Evolutionary conservation across 2,329 filamentous ascomycete genomes (phyloP).

Genomic region (Furcasterigmium furcatum): DNA sequence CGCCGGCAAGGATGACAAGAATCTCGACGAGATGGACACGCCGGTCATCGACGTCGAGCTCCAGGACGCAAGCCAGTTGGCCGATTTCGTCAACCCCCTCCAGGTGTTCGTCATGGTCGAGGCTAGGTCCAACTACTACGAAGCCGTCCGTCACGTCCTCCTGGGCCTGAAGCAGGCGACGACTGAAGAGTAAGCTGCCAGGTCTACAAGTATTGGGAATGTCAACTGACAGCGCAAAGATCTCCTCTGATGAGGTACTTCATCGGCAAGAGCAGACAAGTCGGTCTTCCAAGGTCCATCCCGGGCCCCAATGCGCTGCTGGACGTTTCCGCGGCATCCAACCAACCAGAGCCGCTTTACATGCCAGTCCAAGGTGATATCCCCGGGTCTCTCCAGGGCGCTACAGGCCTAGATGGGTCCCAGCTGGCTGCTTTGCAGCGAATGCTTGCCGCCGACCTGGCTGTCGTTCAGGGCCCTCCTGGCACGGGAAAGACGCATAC

Average conservation of each 20-base stretch:
- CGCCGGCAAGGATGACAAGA: conserved; percentile 43
- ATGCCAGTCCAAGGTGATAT: conserved; percentile 3
- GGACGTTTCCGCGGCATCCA: not conserved
- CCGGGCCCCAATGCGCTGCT: not conserved
- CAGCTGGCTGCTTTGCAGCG: conserved; percentile 66
- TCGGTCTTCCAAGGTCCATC: not conserved
- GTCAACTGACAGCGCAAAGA: too few species aligned
- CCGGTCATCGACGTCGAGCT: conserved; percentile 49
- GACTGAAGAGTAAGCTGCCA: conserved; percentile 43
- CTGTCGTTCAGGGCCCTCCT: conserved; percentile 82
- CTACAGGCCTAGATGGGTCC: conserved; percentile 59
- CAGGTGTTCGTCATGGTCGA: conserved; percentile 78
- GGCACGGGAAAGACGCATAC: conserved; percentile 76
- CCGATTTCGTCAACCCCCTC: conserved; percentile 61
- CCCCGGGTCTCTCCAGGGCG: conserved; percentile 8
- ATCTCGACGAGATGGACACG: not conserved
- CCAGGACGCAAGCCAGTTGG: not conserved
- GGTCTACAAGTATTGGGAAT: not conserved
- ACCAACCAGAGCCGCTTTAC: not conserved
- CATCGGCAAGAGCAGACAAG: not conserved
- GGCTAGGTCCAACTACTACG: conserved; percentile 69
- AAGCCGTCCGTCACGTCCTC: conserved; percentile 71
- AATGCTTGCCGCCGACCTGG: conserved; percentile 69
- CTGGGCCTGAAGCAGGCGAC: conserved; percentile 64
- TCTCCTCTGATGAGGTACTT: not conserved